Evolutionary conservation across 1,284 basidiomycete species (phyloP), one percentile per base, ranked within the genome.

Genomic region (Vanrija humicola): DNA sequence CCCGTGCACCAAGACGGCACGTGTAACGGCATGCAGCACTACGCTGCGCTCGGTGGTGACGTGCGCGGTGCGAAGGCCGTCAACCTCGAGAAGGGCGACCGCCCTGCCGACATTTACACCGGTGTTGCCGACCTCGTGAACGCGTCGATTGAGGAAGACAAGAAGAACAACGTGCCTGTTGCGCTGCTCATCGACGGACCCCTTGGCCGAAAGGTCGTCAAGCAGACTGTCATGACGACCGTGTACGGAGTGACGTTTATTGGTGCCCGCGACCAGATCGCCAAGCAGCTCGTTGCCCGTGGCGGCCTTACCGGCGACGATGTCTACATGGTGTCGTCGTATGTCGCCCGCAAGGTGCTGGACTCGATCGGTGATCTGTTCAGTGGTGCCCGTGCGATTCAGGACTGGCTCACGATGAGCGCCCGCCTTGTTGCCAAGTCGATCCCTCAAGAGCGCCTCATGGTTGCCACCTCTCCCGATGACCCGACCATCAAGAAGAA

Each of bases 141-240:
- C 64, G 81, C 82, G 58, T 67, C 81, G 7, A 75, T 75, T 14
- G 70, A 70, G 48, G 64, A 56, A 69, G 78, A 80, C 64, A 81
- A 82, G 53, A 76, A 74, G 65, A 78, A 78, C 16, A 86, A 84
- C 5, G 63, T 77, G 16, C 76, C 80, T 52, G 77, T 81, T 49
- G 93, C 93, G 0, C 64, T 79, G 51, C 66, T 89, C 63, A 80
- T 97, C 18, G 63, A 81, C 39, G 91, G 89, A 50, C 91, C 92
- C 72, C 83, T 98, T 43, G 83, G 90, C 7, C 80, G 96, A 46
- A 98, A 99, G 77, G 87, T 98, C 23, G 95, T 99, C 65, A 99
- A 99, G 81, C 95, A 98, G 80, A 98, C 95, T 18, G 90, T 98
- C 65, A 99, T 99, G 96, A 99, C 96, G 0, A 98, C 96, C 10